These are phyloP conservation scores for Ophiocordyceps unilateralis DNA, from an alignment of 2,329 filamentous ascomycete species.

Conservation along the genomic window DNA sequence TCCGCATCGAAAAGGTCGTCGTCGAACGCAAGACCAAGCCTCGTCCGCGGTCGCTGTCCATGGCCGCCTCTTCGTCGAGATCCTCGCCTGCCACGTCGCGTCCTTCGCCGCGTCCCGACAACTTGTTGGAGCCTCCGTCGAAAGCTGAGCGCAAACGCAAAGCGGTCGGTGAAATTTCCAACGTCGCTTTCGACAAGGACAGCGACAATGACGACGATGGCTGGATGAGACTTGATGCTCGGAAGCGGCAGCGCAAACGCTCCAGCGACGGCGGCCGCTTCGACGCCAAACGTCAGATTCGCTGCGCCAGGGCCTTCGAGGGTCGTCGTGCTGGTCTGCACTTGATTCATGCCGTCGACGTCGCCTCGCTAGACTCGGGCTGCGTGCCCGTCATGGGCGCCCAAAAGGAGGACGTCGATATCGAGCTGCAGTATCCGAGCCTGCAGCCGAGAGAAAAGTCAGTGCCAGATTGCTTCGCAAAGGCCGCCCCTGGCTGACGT, in stretches of 20 bases:
- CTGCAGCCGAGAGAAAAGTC: slow-evolving; percentile 49
- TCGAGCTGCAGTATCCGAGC: slow-evolving; percentile 76
- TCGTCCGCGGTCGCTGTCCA: slow-evolving; percentile 10
- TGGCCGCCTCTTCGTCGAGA: slow-evolving; percentile 9
- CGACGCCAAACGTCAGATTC: slow-evolving; percentile 29
- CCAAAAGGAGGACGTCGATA: slow-evolving; percentile 33
- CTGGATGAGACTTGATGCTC: slow-evolving; percentile 29
- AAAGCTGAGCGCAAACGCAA: slow-evolving; percentile 32
- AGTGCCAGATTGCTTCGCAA: not conserved
- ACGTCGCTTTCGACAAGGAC: slow-evolving; percentile 31
- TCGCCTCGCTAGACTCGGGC: slow-evolving; percentile 32
- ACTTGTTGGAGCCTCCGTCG: slow-evolving; percentile 22
- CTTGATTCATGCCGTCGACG: slow-evolving; percentile 41
- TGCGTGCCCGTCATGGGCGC: slow-evolving; percentile 33
- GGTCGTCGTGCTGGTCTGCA: slow-evolving; percentile 21
- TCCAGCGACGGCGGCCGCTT: slow-evolving; percentile 22
- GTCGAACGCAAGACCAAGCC: slow-evolving; percentile 20
- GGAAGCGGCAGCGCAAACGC: slow-evolving; percentile 29
- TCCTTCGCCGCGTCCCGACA: slow-evolving; percentile 25
- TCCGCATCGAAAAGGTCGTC: slow-evolving; percentile 34
- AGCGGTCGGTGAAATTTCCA: slow-evolving; percentile 17
- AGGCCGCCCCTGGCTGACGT: not conserved
- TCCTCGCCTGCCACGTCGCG: slow-evolving; percentile 18
- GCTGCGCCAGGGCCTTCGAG: slow-evolving; percentile 27
- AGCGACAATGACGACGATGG: slow-evolving; percentile 34